Base-by-base conservation (phyloP, 345 rosid genomes). In the Raphanus sativus region DNA sequence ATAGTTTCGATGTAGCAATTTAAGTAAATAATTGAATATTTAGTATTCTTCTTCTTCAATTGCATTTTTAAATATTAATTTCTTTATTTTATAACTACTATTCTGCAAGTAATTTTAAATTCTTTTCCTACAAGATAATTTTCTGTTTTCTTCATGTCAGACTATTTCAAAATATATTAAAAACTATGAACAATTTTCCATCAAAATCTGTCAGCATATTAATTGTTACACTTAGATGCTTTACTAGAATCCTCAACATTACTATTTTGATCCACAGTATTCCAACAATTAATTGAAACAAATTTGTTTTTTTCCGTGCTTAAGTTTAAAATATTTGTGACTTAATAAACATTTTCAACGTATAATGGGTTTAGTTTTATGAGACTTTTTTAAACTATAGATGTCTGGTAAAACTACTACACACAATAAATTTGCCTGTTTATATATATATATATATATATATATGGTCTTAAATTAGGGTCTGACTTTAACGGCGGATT, bases 401-500 rank as follows among this genome's bases (percentile, higher is more conserved):
- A 78, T 78, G 77, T 77, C 73, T 77, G 56, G 42, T 78, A 24
- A 77, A 71, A 6, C 24, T 42, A 71, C 24, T 58, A 65, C 68
- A 59, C 42, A 58, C 67, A 71, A 65, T 71, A 59, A 78, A 78
- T 71, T 21, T 71, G 73, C 66, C 6, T 62, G 74, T 6, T 50
- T 21, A 38, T 21, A 15, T 30, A 21, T n/a, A 21, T 21, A 38
- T 21, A 38, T 21, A 15, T 30, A 21, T n/a, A 21, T 21, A 38
- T 21, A 15, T 30, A 21, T n/a, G 38, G 74, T 25, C 74, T 48
- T 76, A 52, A 52, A 77, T 58, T 71, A 65, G 71, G 59, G 55
- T 65, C 73, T 72, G 81, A 71, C 74, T 72, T 72, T 71, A 65
- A 65, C 73, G 73, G 77, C 81, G 77, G 67, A 34, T 66, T 77